Conservation (phyloP, 192 early-diverging fungal genomes). For the Mortierella claussenii region DNA sequence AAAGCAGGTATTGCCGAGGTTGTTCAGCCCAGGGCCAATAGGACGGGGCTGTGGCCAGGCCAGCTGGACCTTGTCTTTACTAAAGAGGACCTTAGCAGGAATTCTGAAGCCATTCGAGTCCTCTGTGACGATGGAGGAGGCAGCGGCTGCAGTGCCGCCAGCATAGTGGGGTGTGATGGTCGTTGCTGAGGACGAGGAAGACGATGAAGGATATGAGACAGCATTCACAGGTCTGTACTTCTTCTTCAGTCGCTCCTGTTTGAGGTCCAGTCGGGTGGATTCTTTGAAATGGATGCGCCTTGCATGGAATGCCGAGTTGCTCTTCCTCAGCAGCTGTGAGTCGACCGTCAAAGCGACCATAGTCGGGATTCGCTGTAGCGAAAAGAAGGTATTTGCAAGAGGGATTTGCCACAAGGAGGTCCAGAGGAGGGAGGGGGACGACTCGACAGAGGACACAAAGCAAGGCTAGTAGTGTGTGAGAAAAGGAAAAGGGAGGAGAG, state of each 20-base stretch:
- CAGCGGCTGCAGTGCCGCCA: neutral
- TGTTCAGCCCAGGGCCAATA: conserved; percentile 76
- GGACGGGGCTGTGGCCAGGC: conserved; percentile 66
- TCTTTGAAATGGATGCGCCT: conserved; percentile 73
- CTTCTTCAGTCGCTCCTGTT: conserved; percentile 69
- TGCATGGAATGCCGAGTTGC: conserved; percentile 39
- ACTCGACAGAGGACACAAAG: no score
- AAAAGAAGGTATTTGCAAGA: no score
- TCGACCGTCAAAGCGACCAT: conserved; percentile 38
- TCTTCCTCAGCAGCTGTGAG: conserved; percentile 37
- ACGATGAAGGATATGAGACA: neutral
- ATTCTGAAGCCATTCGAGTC: conserved; percentile 70
- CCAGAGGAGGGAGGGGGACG: no score
- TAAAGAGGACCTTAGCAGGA: conserved; percentile 62
- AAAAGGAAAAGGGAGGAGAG: no score
- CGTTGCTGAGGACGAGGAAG: conserved; percentile 4
- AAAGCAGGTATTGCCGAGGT: conserved; percentile 84
- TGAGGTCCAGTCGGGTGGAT: conserved; percentile 65
- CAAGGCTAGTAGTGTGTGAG: no score
- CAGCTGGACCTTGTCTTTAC: conserved; percentile 61
- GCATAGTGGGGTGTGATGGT: conserved; percentile 15
- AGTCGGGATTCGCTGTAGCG: no score
- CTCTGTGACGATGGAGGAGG: conserved; percentile 20
- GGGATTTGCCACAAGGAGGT: no score
- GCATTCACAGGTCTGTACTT: conserved; percentile 74